phyloP scores from a whole-genome alignment of 2,329 filamentous ascomycete species.

The Xylariaceae sp. region DNA sequence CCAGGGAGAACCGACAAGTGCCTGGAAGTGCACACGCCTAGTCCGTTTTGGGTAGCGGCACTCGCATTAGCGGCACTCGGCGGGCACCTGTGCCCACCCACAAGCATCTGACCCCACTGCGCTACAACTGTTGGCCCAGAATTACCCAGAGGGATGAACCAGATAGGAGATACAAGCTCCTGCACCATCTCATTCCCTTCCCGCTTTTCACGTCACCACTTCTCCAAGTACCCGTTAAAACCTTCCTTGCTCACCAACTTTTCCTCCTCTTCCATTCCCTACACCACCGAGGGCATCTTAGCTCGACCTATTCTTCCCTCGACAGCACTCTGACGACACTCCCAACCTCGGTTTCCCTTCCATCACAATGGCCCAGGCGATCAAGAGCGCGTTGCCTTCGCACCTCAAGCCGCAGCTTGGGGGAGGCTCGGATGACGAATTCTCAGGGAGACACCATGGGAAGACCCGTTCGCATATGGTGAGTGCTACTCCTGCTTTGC shows the following conservation, averaged over 20 bases:
- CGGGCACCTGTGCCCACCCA: slow-evolving; percentile 9
- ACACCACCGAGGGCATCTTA: not conserved
- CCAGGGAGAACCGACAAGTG: not conserved
- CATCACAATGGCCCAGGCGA: slow-evolving; percentile 59
- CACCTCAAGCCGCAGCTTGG: slow-evolving; percentile 67
- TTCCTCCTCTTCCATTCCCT: slow-evolving; percentile 5
- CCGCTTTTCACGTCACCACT: slow-evolving; percentile 21
- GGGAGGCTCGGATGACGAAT: slow-evolving; percentile 45
- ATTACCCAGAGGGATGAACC: not conserved
- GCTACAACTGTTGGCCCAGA: slow-evolving; percentile 1
- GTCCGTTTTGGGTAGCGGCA: too few species aligned
- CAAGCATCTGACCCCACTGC: slow-evolving; percentile 7
- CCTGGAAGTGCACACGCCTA: too few species aligned
- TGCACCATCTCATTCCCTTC: slow-evolving; percentile 11
- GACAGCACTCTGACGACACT: slow-evolving; percentile 7
- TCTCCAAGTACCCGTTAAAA: slow-evolving; percentile 17
- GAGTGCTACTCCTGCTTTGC: slow-evolving; percentile 40
- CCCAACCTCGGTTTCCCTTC: slow-evolving; percentile 4
- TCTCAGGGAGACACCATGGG: slow-evolving; percentile 68
- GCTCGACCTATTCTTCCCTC: not conserved
- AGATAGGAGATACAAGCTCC: not conserved
- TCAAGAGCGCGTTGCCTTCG: slow-evolving; percentile 73
- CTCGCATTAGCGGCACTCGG: too few species aligned
- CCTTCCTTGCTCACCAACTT: slow-evolving; percentile 23
- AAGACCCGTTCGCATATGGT: slow-evolving; percentile 85